Evolutionary conservation across 192 early-diverging fungal species (phyloP).

Genomic region (Coemansia interrupta): DNA sequence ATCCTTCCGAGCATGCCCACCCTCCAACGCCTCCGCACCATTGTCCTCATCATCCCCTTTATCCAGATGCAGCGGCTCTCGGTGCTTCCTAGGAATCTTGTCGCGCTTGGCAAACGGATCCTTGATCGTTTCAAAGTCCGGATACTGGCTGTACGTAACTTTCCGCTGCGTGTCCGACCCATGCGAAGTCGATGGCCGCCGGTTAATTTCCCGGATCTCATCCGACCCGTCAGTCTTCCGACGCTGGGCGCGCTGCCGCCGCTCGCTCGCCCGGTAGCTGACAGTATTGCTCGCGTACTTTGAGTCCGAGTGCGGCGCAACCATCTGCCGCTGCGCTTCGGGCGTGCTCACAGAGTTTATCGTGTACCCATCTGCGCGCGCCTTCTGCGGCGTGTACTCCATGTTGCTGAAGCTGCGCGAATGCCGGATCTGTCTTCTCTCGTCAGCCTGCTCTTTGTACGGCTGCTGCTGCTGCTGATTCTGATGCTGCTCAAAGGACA

Average conservation of each 20-base stretch:
- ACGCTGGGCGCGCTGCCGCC: constrained; percentile 27
- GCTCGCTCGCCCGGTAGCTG: constrained; percentile 14
- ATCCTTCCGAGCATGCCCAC: neutral
- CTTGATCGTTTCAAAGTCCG: constrained; percentile 46
- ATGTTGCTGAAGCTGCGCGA: constrained; percentile 22
- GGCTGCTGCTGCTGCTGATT: neutral
- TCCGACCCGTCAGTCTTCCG: constrained; percentile 36
- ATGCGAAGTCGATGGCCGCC: constrained; percentile 32
- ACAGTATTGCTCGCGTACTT: constrained; percentile 17
- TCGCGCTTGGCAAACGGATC: constrained; percentile 55
- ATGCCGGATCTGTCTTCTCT: constrained; percentile 7
- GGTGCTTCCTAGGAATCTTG: constrained; percentile 39
- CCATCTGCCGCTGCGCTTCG: neutral
- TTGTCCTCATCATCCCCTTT: neutral
- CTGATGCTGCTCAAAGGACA: neutral
- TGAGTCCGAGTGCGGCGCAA: constrained; percentile 20
- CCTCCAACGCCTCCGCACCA: neutral
- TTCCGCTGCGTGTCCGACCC: constrained; percentile 25
- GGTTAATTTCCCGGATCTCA: constrained; percentile 11
- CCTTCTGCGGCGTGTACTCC: constrained; percentile 1
- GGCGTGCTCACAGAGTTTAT: constrained; percentile 2
- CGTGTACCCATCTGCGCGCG: neutral
- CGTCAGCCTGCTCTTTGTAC: neutral
- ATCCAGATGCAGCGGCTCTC: constrained; percentile 1
- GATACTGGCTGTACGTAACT: constrained; percentile 47